These are phyloP conservation scores for Malassezia psittaci DNA, from an alignment of 1,284 basidiomycete species.

Conservation along the genomic window DNA sequence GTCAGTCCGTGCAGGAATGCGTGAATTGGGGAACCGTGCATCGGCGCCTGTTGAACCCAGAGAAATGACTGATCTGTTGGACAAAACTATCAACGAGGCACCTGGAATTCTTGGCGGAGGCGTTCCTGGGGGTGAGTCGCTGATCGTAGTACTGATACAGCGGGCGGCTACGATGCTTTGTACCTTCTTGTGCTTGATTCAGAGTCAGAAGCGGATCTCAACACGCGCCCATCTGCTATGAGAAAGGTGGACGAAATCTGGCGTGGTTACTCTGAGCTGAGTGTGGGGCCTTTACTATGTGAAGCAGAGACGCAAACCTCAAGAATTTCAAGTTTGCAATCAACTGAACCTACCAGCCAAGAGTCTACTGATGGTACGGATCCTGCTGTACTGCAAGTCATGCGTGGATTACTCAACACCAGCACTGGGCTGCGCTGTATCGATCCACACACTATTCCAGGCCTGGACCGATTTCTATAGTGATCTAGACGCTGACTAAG, in stretches of 20 bases:
- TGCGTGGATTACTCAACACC: not conserved
- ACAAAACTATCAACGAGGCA: slow-evolving; percentile 60
- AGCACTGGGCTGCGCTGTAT: slow-evolving; percentile 1
- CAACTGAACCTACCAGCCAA: no score
- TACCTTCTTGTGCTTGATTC: slow-evolving; percentile 60
- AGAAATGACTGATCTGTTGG: slow-evolving; percentile 76
- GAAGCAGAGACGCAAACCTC: slow-evolving; percentile 53
- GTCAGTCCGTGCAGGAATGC: slow-evolving; percentile 71
- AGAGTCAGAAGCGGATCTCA: not conserved
- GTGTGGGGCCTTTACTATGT: slow-evolving; percentile 53
- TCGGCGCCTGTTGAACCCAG: slow-evolving; percentile 82
- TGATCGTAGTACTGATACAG: slow-evolving; percentile 39
- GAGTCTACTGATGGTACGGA: not conserved
- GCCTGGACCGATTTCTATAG: slow-evolving; percentile 3
- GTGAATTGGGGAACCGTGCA: slow-evolving; percentile 68
- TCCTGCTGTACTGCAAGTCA: not conserved
- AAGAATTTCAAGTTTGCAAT: no score
- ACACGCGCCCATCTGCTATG: slow-evolving; percentile 5
- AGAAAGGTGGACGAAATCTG: slow-evolving; percentile 22
- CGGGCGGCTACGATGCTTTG: slow-evolving; percentile 92
- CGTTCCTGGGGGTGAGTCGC: slow-evolving; percentile 62
- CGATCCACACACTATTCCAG: not conserved
- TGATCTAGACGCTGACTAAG: slow-evolving; percentile 9
- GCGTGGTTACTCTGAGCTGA: slow-evolving; percentile 12
- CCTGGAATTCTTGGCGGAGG: slow-evolving; percentile 85